Evolutionary conservation across 371 early-diverging fungal species (phyloP).

Genomic region (Rhizomucor miehei): DNA sequence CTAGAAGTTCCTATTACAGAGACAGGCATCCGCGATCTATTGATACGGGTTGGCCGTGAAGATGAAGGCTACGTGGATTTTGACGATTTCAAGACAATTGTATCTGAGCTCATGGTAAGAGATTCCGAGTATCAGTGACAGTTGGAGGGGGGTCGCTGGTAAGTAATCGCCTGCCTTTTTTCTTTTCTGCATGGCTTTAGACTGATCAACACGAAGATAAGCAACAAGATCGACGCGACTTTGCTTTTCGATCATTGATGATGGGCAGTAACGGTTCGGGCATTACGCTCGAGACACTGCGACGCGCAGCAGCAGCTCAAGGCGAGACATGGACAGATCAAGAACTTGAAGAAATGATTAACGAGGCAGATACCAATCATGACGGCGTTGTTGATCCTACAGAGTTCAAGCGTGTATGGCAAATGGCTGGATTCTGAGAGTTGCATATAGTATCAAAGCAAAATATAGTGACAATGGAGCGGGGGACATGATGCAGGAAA

Average conservation of each 20-base stretch:
- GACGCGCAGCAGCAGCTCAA: slow-evolving; percentile 20
- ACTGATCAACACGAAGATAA: slow-evolving; percentile 1
- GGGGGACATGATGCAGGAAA: not conserved
- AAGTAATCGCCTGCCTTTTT: not conserved
- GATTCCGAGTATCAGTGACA: not conserved
- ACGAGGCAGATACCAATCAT: slow-evolving; percentile 35
- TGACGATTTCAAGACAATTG: slow-evolving; percentile 30
- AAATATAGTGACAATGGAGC: not conserved
- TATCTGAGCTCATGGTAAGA: slow-evolving; percentile 24
- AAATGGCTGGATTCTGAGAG: slow-evolving; percentile 20
- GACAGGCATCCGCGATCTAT: slow-evolving; percentile 18
- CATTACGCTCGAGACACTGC: slow-evolving; percentile 29
- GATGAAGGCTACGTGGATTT: slow-evolving; percentile 24
- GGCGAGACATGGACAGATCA: slow-evolving; percentile 23
- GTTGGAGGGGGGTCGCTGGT: slow-evolving; percentile 10
- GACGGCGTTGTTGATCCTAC: slow-evolving; percentile 36
- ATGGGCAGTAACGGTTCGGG: slow-evolving; percentile 11
- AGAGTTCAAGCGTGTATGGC: slow-evolving; percentile 32
- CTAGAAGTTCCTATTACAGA: slow-evolving; percentile 18
- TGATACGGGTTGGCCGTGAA: slow-evolving; percentile 22
- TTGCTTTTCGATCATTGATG: slow-evolving; percentile 20
- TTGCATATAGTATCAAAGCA: not conserved
- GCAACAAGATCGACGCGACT: not conserved
- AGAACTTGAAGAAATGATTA: slow-evolving; percentile 38
- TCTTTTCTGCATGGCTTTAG: not conserved